phyloP scores from a whole-genome alignment of 169 alveolate genomes.

The Plasmodium gaboni region DNA sequence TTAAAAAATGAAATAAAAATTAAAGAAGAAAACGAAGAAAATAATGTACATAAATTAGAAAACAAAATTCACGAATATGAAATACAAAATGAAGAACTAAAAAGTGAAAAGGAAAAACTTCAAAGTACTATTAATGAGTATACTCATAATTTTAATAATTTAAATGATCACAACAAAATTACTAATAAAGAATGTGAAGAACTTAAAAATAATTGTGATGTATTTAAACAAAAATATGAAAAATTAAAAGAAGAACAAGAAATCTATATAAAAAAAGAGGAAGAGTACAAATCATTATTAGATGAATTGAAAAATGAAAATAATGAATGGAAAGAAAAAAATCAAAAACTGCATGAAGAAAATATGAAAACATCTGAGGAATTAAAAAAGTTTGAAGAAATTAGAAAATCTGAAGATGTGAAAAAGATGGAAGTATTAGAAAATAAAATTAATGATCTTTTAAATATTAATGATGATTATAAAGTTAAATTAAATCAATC shows the following conservation, averaged over 20 bases:
- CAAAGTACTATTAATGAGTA: background rate
- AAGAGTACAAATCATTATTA: too few species aligned
- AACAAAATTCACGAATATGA: conserved; percentile 15
- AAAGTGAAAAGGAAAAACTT: background rate
- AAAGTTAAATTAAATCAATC: background rate
- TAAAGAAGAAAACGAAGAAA: background rate
- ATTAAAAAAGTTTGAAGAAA: conserved; percentile 1
- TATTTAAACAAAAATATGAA: conserved; percentile 15
- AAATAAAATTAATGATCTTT: conserved; percentile 8
- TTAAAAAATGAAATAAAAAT: conserved; percentile 6
- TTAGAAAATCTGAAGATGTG: background rate
- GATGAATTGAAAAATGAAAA: conserved; percentile 15
- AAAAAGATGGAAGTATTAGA: conserved; percentile 14
- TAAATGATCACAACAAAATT: background rate
- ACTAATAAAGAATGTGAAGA: conserved; percentile 14
- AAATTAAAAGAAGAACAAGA: conserved; percentile 5
- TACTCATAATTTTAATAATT: too few species aligned
- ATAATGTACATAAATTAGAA: background rate
- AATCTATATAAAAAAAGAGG: background rate
- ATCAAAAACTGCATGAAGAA: conserved; percentile 41
- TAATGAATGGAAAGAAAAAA: conserved; percentile 7
- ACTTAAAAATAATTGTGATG: conserved; percentile 6
- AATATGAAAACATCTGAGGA: background rate
- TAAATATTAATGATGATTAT: background rate
- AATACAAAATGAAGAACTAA: conserved; percentile 4